phyloP scores from a whole-genome alignment of 2,329 filamentous ascomycete genomes.

The Teratosphaeria nubilosa region DNA sequence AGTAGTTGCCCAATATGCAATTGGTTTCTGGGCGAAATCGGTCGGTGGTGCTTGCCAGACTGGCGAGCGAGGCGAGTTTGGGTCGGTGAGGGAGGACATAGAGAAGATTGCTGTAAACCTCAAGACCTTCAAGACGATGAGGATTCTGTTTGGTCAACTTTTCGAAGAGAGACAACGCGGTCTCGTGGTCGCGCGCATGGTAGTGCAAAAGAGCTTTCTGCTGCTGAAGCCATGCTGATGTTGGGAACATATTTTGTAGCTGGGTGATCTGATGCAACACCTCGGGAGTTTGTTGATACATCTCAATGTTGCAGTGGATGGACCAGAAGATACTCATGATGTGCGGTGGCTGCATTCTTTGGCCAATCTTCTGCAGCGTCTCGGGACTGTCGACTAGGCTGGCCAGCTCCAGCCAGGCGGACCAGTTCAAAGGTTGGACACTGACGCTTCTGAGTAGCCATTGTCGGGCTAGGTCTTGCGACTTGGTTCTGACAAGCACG shows the following conservation, averaged over 20 bases:
- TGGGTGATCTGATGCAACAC: conserved; percentile 67
- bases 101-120: conserved; percentile 94
- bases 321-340: conserved; percentile 93
- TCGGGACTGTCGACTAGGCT: conserved; percentile 69
- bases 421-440: conserved; percentile 91
- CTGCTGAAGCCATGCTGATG: conserved; percentile 79
- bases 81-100: conserved; percentile 84
- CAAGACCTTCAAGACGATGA: conserved; percentile 73
- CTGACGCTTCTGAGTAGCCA: conserved; percentile 86
- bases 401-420: conserved; percentile 88
- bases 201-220: conserved; percentile 82
- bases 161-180: conserved; percentile 39
- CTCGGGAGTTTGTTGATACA: conserved; percentile 73
- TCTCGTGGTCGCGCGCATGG: conserved; percentile 70
- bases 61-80: conserved; percentile 84
- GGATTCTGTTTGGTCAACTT: conserved; percentile 54
- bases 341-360: conserved; percentile 65
- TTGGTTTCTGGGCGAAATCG: conserved; percentile 96
- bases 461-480: conserved; percentile 71
- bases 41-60: conserved; percentile 81
- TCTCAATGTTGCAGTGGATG: conserved; percentile 78
- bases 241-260: conserved; percentile 74
- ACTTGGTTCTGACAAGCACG: conserved; percentile 81
- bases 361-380: conserved; percentile 49
- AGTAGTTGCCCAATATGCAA: conserved; percentile 95